Evolutionary conservation across 225 moss, liverwort and hornwort species (phyloP).

Genomic region (Neckera pumila): DNA sequence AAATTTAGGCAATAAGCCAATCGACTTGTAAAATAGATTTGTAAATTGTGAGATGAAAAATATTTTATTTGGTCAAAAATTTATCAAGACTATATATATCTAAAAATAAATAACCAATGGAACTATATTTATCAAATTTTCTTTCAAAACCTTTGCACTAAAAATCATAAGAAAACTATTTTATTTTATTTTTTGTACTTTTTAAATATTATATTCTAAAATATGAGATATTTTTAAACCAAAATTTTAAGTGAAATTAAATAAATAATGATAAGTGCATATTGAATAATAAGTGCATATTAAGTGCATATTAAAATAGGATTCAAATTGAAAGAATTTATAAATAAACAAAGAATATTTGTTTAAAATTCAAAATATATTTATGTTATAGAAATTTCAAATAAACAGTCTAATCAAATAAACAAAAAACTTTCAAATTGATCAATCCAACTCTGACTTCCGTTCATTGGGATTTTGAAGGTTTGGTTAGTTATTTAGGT

Average conservation of each 20-base stretch:
- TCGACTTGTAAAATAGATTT: neutral
- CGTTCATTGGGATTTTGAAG: neutral
- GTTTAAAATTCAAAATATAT: rapidly evolving
- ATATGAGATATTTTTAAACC: neutral
- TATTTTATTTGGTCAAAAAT: too few species aligned
- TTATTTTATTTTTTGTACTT: rapidly evolving
- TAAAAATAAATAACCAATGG: neutral
- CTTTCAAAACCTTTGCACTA: neutral
- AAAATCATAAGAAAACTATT: too few species aligned
- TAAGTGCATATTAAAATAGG: neutral
- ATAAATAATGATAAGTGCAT: too few species aligned
- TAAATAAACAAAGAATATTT: neutral
- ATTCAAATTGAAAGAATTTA: neutral
- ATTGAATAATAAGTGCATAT: too few species aligned
- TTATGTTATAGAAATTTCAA: rapidly evolving
- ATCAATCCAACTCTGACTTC: neutral
- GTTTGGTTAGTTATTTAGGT: neutral
- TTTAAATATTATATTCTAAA: too few species aligned
- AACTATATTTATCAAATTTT: neutral
- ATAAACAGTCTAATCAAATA: neutral
- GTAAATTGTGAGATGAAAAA: neutral
- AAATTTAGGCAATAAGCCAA: neutral
- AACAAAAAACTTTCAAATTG: neutral
- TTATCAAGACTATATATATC: neutral
- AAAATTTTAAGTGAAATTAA: neutral